A percentile compares a stretch with the other conserved stretches of the same genome.
phyloP scores from a whole-genome alignment of 2,329 filamentous ascomycete genomes.

The Pestalotiopsis sp. region DNA sequence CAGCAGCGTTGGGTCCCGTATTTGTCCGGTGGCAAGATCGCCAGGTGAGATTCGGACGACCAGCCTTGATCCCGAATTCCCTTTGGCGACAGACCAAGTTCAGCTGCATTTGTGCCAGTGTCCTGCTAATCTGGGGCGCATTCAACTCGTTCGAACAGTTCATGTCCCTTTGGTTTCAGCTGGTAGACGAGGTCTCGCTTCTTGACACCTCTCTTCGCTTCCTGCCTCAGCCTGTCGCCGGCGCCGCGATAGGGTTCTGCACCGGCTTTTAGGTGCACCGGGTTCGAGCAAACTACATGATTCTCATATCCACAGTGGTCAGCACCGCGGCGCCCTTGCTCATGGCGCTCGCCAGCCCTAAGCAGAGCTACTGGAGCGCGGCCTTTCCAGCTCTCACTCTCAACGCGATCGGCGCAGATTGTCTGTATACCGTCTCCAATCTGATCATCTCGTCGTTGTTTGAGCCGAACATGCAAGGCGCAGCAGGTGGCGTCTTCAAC shows the following conservation, averaged over 20 bases:
- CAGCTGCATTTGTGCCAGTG: background rate
- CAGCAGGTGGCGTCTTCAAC: background rate
- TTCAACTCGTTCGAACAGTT: background rate
- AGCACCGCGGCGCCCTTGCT: background rate
- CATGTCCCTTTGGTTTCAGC: background rate
- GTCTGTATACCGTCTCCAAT: background rate
- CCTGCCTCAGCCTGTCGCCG: background rate
- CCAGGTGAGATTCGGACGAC: background rate
- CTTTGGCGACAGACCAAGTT: background rate
- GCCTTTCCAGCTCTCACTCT: background rate
- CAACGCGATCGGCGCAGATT: background rate
- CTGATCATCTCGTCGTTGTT: background rate
- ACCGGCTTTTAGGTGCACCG: background rate
- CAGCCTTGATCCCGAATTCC: background rate
- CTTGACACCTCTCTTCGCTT: background rate
- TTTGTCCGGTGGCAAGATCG: background rate
- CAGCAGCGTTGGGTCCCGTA: background rate
- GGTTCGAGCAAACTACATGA: background rate
- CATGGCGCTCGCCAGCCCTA: background rate
- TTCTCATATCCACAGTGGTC: background rate
- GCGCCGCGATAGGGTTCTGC: background rate
- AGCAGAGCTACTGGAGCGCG: background rate
- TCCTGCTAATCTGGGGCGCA: background rate
- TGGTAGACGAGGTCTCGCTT: background rate
- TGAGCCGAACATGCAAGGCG: background rate